phyloP scores from a whole-genome alignment of 2,329 filamentous ascomycete species.

The Pseudocercospora ulei region DNA sequence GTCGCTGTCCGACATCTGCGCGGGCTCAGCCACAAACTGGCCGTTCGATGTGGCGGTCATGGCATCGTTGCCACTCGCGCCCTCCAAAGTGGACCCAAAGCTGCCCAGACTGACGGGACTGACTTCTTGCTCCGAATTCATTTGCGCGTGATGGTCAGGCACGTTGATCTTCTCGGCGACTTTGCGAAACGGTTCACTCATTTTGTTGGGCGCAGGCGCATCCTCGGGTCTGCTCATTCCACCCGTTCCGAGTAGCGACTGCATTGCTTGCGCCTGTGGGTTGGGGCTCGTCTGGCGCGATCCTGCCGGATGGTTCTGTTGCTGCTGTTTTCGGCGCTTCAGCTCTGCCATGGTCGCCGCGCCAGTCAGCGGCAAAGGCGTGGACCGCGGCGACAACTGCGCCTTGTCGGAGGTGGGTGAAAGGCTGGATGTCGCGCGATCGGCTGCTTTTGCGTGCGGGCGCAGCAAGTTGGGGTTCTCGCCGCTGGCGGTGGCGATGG shows the following conservation, averaged over 20 bases:
- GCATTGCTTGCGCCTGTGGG: slow-evolving; percentile 39
- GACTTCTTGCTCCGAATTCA: slow-evolving; percentile 41
- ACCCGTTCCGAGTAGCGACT: slow-evolving; percentile 38
- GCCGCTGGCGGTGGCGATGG: slow-evolving; percentile 22
- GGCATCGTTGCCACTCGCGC: slow-evolving; percentile 32
- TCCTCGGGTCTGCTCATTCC: slow-evolving; percentile 40
- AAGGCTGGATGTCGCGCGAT: slow-evolving; percentile 21
- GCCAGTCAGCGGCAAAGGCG: slow-evolving; percentile 37
- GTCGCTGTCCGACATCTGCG: slow-evolving; percentile 35
- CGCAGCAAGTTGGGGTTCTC: slow-evolving; percentile 25
- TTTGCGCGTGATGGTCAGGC: slow-evolving; percentile 37
- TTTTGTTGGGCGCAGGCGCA: slow-evolving; percentile 38
- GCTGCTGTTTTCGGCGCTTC: slow-evolving; percentile 38
- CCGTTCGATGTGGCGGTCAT: slow-evolving; percentile 44
- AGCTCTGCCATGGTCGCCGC: slow-evolving; percentile 44
- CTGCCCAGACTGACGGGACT: slow-evolving; percentile 48
- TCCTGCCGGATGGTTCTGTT: slow-evolving; percentile 22
- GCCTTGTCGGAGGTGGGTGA: slow-evolving; percentile 39
- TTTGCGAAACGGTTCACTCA: slow-evolving; percentile 44
- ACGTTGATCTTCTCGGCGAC: slow-evolving; percentile 44
- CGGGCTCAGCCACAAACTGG: slow-evolving; percentile 31
- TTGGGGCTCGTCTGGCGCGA: slow-evolving; percentile 44
- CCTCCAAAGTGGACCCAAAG: slow-evolving; percentile 45
- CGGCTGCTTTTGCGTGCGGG: slow-evolving; percentile 22
- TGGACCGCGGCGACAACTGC: slow-evolving; percentile 34